Evolutionary conservation across 352 stramenopile genomes (phyloP), one percentile per base, ranked within the genome.

Genomic region (Phytophthora kernoviae): DNA sequence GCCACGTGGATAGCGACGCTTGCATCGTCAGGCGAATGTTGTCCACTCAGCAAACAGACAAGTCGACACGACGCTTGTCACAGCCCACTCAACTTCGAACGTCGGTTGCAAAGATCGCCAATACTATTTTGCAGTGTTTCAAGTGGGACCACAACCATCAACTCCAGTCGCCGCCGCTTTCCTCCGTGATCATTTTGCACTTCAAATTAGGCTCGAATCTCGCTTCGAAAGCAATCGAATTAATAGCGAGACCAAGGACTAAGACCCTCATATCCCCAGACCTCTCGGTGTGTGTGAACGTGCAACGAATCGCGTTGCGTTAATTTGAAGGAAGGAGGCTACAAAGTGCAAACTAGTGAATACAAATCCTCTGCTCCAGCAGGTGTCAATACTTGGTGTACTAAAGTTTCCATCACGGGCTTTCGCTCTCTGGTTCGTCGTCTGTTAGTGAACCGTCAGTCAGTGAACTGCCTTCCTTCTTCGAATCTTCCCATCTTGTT

Each of bases 351-450:
- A 53, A 48, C 40, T 68, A 68, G 54, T 49, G 53, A 64, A 56
- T 69, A 69, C 41, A 65, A 32, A 39, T 55, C 20, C 24, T 20
- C 42, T 55, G 41, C 17, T 61, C 34, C 17, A 5, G 39, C 17
- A 17, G 8, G 39, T 32, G 37, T 21, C n/a, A 20, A 8, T 43
- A n/a, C n/a, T n/a, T n/a, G n/a, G n/a, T n/a, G n/a, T n/a, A n/a
- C n/a, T n/a, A 43, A 21, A 15, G 33, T 34, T 14, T 30, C 42
- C 10, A 42, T 59, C 34, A 67, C 34, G 47, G 55, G 44, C 48
- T 70, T n/a, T 70, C 55, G n/a, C 54, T 52, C 30, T 70, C 62
- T 7, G 62, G 62, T 18, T 75, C 66, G 30, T 75, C 66, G 45
- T 71, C 66, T 40, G 66, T 68, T 18, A 66, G 48, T 21, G 67